Percentiles rank a stretch among this genome's conserved stretches.
Evolutionary conservation across 192 early-diverging fungal species (phyloP).

Genomic region (Bifiguratus adelaidae): DNA sequence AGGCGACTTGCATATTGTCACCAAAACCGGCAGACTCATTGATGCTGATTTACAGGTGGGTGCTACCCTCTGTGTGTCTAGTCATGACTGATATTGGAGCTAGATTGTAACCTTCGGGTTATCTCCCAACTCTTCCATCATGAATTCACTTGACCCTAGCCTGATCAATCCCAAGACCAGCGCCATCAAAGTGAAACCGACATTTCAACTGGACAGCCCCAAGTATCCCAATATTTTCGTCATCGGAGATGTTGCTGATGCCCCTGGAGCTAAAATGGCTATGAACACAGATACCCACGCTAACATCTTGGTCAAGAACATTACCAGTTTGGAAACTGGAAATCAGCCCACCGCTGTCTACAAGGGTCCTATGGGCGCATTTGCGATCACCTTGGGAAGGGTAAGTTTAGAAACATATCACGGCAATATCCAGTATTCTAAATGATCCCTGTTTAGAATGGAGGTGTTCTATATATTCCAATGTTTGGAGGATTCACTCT

Average conservation of each 20-base stretch:
- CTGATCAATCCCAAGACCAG: slow-evolving; percentile 39
- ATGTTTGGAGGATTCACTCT: no score
- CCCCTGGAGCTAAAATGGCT: slow-evolving; percentile 22
- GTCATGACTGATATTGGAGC: neutral
- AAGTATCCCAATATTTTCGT: slow-evolving; percentile 36
- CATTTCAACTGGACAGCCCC: slow-evolving; percentile 54
- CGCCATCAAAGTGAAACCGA: slow-evolving; percentile 55
- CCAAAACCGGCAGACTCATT: slow-evolving; percentile 27
- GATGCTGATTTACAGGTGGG: slow-evolving; percentile 29
- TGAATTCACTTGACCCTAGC: slow-evolving; percentile 38
- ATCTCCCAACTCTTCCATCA: slow-evolving; percentile 51
- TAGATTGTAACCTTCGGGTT: slow-evolving; percentile 70
- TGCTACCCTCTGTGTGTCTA: slow-evolving; percentile 1
- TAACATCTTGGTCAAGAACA: slow-evolving; percentile 4
- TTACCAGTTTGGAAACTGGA: no score
- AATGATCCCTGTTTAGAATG: no score
- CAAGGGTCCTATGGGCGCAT: no score
- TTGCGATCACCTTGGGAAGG: no score
- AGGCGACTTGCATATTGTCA: slow-evolving; percentile 36
- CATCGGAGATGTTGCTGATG: slow-evolving; percentile 20
- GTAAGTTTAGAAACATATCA: no score
- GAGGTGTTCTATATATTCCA: no score
- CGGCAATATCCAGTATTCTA: no score
- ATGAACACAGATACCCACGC: slow-evolving; percentile 10
- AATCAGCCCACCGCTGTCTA: no score